Percentiles rank a stretch among this genome's conserved stretches.
Evolutionary conservation across 2,329 filamentous ascomycete genomes (phyloP).

Genomic region (Botrytis porri): DNA sequence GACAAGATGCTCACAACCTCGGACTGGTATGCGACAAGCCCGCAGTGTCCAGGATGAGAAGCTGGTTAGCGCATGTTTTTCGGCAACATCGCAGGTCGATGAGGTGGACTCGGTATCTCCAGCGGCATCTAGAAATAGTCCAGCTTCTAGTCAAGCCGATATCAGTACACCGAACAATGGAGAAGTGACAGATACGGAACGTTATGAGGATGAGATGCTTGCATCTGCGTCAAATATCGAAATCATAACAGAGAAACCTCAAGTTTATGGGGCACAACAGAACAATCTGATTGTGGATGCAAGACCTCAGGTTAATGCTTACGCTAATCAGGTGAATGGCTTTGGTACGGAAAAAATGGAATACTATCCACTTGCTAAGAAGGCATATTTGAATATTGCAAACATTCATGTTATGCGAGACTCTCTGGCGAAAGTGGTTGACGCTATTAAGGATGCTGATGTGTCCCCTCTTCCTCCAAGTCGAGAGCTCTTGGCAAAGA

Average conservation of each 20-base stretch:
- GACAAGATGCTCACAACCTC: conserved; percentile 87
- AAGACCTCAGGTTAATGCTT: conserved; percentile 87
- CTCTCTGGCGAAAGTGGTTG: conserved; percentile 82
- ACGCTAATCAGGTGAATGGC: conserved; percentile 89
- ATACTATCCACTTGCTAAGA: conserved; percentile 87
- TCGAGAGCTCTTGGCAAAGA: conserved; percentile 75
- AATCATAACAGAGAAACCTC: conserved; percentile 55
- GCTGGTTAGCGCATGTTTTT: conserved; percentile 88
- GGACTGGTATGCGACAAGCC: conserved; percentile 81
- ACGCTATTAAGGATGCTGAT: conserved; percentile 89
- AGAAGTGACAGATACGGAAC: conserved; percentile 61
- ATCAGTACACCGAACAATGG: conserved; percentile 36
- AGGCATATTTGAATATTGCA: conserved; percentile 91
- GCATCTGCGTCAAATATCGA: conserved; percentile 44
- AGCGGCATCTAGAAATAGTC: conserved; percentile 39
- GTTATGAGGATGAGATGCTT: conserved; percentile 66
- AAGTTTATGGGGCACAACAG: conserved; percentile 88
- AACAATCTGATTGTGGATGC: conserved; percentile 95
- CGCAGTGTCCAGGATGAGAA: conserved; percentile 95
- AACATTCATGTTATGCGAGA: conserved; percentile 98
- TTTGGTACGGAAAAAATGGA: conserved; percentile 98
- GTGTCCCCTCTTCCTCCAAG: conserved; percentile 79
- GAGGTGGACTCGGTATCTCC: conserved; percentile 32
- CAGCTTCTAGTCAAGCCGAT: conserved; percentile 52
- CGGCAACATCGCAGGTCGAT: conserved; percentile 48